These are phyloP conservation scores for Penicillium frequentans DNA, from an alignment of 2,329 filamentous ascomycete species.

Conservation along the genomic window DNA sequence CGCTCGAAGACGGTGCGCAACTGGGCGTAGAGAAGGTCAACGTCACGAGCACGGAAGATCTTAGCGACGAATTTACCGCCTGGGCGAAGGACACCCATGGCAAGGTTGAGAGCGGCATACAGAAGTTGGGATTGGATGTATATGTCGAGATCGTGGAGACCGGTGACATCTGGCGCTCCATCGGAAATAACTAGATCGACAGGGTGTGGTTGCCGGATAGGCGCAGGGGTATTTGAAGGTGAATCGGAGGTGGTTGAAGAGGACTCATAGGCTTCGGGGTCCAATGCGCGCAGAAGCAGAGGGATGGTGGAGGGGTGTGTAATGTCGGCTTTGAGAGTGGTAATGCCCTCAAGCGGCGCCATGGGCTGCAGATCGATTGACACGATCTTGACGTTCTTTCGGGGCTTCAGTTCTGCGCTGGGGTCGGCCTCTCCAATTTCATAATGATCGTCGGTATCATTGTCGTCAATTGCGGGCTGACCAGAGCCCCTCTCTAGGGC, in stretches of 20 bases:
- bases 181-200: conserved; percentile 95
- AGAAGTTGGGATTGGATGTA: conserved; percentile 96
- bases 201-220: conserved; percentile 64
- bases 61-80: conserved; percentile 98
- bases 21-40: conserved; percentile 93
- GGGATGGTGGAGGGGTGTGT: conserved; percentile 95
- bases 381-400: conserved; percentile 85
- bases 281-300: conserved; percentile 79
- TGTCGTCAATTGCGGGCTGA: conserved; percentile 1
- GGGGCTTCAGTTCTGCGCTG: conserved; percentile 45
- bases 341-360: conserved; percentile 88
- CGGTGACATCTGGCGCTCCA: conserved; percentile 93
- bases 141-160: conserved; percentile 94
- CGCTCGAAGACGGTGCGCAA: conserved; percentile 85
- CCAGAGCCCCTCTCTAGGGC: conserved; percentile 24
- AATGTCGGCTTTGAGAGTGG: conserved; percentile 90
- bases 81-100: conserved; percentile 85
- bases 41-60: conserved; percentile 91
- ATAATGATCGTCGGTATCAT: conserved; percentile 31
- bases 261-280: conserved; percentile 62
- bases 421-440: conserved; percentile 22
- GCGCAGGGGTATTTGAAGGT: conserved; percentile 19
- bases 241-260: conserved; percentile 33
- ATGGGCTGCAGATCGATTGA: conserved; percentile 96
- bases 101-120: conserved; percentile 89